phyloP scores from a whole-genome alignment of 2,329 filamentous ascomycete genomes.

The Colletotrichum agaves region DNA sequence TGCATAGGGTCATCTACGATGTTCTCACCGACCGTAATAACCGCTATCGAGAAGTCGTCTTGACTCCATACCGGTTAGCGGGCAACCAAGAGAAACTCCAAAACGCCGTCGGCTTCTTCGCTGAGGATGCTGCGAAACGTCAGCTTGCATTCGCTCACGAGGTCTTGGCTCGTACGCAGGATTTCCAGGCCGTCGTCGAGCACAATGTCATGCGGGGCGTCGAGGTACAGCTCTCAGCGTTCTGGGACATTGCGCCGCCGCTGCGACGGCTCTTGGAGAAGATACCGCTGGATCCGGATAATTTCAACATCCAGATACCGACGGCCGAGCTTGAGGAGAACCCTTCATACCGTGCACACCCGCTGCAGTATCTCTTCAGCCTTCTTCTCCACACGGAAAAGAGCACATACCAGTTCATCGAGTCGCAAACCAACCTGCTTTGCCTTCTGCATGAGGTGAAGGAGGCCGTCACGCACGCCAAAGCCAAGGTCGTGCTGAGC shows the following conservation, averaged over 20 bases:
- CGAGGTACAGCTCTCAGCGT: constrained; percentile 90
- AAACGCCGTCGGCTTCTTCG: constrained; percentile 85
- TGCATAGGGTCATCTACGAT: constrained; percentile 88
- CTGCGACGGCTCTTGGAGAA: constrained; percentile 82
- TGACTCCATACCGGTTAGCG: constrained; percentile 81
- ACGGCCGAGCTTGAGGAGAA: constrained; percentile 85
- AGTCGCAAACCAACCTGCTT: constrained; percentile 89
- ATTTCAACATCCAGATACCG: constrained; percentile 82
- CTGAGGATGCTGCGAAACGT: constrained; percentile 78
- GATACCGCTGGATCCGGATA: constrained; percentile 69
- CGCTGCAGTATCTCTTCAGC: constrained; percentile 90
- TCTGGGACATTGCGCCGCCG: constrained; percentile 96
- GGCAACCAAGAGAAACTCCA: constrained; percentile 82
- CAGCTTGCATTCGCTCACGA: constrained; percentile 77
- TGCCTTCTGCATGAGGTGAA: constrained; percentile 93
- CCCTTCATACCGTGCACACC: constrained; percentile 80
- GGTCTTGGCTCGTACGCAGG: constrained; percentile 76
- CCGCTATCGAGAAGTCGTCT: constrained; percentile 84
- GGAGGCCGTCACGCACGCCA: constrained; percentile 77
- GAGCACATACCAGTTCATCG: constrained; percentile 96
- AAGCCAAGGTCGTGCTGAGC: constrained; percentile 73
- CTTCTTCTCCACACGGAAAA: constrained; percentile 89
- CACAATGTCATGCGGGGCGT: constrained; percentile 88
- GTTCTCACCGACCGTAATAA: constrained; percentile 86
- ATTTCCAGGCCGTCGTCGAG: constrained; percentile 83